Evolutionary conservation across 140 eudicot species (phyloP).

Genomic region (Flaveria floridana): DNA sequence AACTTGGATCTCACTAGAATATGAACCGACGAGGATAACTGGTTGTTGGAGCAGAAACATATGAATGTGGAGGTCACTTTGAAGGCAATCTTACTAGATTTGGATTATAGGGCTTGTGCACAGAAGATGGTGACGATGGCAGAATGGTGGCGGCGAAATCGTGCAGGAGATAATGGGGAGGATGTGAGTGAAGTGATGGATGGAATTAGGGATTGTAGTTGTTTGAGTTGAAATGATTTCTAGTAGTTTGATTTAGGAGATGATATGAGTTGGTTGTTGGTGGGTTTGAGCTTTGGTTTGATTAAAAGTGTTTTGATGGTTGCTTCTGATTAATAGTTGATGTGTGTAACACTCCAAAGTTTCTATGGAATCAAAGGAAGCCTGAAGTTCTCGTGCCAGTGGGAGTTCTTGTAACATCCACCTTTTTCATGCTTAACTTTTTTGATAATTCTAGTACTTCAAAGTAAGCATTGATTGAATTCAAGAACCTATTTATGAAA

Average conservation of each 20-base stretch:
- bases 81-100: slow-evolving; percentile 52
- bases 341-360: neutral
- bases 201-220: slow-evolving; percentile 48
- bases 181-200: slow-evolving; percentile 57
- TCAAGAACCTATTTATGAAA: no score
- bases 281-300: slow-evolving; percentile 62
- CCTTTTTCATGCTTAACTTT: no score
- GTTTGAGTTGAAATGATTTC: slow-evolving; percentile 28
- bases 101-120: slow-evolving; percentile 49
- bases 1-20: neutral
- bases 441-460: no score
- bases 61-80: slow-evolving; percentile 65
- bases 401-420: no score
- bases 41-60: slow-evolving; percentile 66
- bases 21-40: neutral
- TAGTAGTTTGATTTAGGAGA: slow-evolving; percentile 28
- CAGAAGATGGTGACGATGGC: slow-evolving; percentile 64
- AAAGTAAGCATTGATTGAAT: no score
- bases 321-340: slow-evolving; percentile 22
- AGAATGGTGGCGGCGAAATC: slow-evolving; percentile 69
- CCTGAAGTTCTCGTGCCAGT: no score
- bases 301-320: slow-evolving; percentile 42
- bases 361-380: no score
- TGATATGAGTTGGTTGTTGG: slow-evolving; percentile 48
- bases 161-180: slow-evolving; percentile 56